These are phyloP conservation scores for Gelatoporia subvermispora DNA, from an alignment of 768 basidiomycete genomes.

Conservation along the genomic window DNA sequence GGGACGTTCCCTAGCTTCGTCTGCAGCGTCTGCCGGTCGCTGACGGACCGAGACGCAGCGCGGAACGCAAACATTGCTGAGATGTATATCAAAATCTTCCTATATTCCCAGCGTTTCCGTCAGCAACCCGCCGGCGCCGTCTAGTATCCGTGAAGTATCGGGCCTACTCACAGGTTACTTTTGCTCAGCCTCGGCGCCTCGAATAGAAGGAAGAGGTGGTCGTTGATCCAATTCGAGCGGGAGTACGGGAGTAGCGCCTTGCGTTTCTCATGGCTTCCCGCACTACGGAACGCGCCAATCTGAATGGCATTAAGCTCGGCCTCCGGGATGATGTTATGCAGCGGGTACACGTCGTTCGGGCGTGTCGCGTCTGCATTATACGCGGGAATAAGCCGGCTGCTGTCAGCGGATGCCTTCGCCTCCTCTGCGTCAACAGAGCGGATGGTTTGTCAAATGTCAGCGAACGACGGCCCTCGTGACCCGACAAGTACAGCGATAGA, in stretches of 20 bases:
- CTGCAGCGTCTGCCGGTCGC: slow-evolving; percentile 46
- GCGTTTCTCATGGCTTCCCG: slow-evolving; percentile 43
- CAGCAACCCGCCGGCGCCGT: no score
- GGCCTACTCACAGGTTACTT: slow-evolving; percentile 38
- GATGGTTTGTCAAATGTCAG: background rate
- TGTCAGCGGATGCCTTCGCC: slow-evolving; percentile 58
- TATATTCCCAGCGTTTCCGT: slow-evolving; percentile 22
- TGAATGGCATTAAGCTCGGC: slow-evolving; percentile 75
- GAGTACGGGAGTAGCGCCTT: slow-evolving; percentile 54
- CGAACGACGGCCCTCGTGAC: background rate
- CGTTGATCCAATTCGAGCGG: slow-evolving; percentile 65
- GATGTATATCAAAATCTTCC: slow-evolving; percentile 77
- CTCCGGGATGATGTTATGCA: slow-evolving; percentile 75
- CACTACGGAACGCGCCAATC: slow-evolving; percentile 48
- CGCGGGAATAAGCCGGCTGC: slow-evolving; percentile 69
- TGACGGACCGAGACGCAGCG: slow-evolving; percentile 36
- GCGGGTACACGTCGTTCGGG: slow-evolving; percentile 68
- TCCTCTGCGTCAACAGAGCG: slow-evolving; percentile 43
- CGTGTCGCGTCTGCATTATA: slow-evolving; percentile 62
- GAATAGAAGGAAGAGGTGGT: slow-evolving; percentile 47
- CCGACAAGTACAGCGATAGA: slow-evolving; percentile 1
- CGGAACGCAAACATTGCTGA: slow-evolving; percentile 76
- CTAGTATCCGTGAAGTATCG: background rate
- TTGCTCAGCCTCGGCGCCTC: slow-evolving; percentile 47
- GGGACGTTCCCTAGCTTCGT: slow-evolving; percentile 59